Evolutionary conservation across 2,329 filamentous ascomycete genomes (phyloP), one percentile per base, ranked within the genome.

Genomic region (Cryphonectria radicalis): DNA sequence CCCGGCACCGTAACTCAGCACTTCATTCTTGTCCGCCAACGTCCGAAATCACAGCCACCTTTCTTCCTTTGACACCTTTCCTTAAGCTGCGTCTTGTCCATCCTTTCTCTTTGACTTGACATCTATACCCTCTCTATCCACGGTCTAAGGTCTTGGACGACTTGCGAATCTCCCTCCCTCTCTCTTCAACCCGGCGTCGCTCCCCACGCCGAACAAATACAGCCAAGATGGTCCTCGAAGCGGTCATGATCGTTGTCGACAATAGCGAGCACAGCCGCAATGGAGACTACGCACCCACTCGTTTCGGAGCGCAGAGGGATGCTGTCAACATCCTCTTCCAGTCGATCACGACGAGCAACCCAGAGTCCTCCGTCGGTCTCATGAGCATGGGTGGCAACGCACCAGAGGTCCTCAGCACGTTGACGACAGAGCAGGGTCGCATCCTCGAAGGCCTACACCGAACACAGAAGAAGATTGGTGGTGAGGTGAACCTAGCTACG

Each of bases 321-420:
- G 95, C 95, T 70, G 94, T 97, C 78, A 96, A 93, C 83, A 91
- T 98, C 78, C 92, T 98, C 79, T 98, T 98, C 86, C 94, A 95
- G 80, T 93, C 92, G 79, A 97, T 99, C 83, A 97, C 95, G 76
- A 92, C 94, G 84, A 92, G 92, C 76, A 98, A 99, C 82, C 94
- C 96, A 43, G 96, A 99, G 84, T 98, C 95, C 10, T 97, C 95
- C 14, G 96, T 99, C 75, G 96, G 97, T 67, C 86, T 99, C 75
- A 98, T 99, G 95, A 97, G 94, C 83, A 98, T 98, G 95, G 96
- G 94, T 74, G 96, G 95, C 78, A 95, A 93, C 80, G 95, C 94
- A n/a, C 96, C 96, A 65, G 95, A 98, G 84, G 95, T 99, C 75
- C 89, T 99, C 74, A 97, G 96, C 71, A 99, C 96, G 46, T 89